These are phyloP conservation scores for Xylaria venustula DNA, from an alignment of 495 filamentous ascomycete species.

Conservation along the genomic window DNA sequence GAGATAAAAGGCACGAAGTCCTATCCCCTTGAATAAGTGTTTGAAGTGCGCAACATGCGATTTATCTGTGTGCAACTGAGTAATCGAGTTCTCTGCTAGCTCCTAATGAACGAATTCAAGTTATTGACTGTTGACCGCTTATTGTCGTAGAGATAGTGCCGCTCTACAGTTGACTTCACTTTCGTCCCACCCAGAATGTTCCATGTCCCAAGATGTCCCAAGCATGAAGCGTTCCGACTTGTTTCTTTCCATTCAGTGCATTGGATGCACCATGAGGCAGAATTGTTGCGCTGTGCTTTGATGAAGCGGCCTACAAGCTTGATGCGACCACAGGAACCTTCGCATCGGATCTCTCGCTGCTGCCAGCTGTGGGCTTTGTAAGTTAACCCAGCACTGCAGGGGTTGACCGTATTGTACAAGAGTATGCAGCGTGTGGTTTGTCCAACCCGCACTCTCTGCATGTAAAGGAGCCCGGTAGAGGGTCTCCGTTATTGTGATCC, in stretches of 20 bases:
- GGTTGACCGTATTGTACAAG: conserved; percentile 26
- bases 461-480: conserved; percentile 28
- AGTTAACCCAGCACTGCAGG: conserved; percentile 22
- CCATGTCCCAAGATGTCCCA: background rate
- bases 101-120: too few relatives aligned
- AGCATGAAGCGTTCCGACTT: conserved; percentile 2
- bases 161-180: background rate
- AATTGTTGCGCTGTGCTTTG: conserved; percentile 52
- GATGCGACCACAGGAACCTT: conserved; percentile 46
- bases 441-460: conserved; percentile 49
- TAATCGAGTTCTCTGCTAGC: too few relatives aligned
- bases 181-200: background rate
- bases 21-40: too few relatives aligned
- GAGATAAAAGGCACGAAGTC: too few relatives aligned
- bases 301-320: conserved; percentile 55
- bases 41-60: too few relatives aligned
- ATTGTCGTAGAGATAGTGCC: too few relatives aligned
- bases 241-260: conserved; percentile 49
- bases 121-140: too few relatives aligned
- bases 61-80: too few relatives aligned
- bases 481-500: background rate
- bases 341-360: conserved; percentile 30
- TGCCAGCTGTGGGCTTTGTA: conserved; percentile 23
- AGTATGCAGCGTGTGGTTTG: conserved; percentile 40
- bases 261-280: conserved; percentile 50